phyloP scores from a whole-genome alignment of 305 asterid species.

The Plantago rigida region DNA sequence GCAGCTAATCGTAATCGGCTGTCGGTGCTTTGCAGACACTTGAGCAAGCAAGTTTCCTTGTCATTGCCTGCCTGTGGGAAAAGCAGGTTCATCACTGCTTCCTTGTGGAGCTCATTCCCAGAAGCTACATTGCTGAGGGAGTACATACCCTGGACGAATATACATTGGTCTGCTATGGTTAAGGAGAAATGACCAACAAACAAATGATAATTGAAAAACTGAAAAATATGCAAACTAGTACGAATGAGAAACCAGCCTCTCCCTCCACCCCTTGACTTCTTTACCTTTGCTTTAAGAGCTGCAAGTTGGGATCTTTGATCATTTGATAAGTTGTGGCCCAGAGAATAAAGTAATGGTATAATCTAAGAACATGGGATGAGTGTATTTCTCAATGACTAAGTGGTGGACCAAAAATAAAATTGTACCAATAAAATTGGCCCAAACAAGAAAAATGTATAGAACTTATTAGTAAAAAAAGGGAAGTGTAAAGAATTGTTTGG shows the following conservation, averaged over 20 bases:
- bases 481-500: too few relatives aligned
- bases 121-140: constrained; percentile 73
- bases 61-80: constrained; percentile 38
- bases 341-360: too few relatives aligned
- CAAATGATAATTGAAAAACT: neutral
- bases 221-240: neutral
- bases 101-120: constrained; percentile 80
- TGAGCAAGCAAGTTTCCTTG: constrained; percentile 39
- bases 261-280: neutral
- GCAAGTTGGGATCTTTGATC: neutral
- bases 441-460: too few relatives aligned
- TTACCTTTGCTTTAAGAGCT: neutral
- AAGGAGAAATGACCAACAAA: constrained; percentile 9
- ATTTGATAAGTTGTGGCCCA: too few relatives aligned
- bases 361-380: too few relatives aligned
- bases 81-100: constrained; percentile 68
- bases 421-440: too few relatives aligned
- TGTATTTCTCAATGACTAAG: too few relatives aligned
- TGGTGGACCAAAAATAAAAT: too few relatives aligned
- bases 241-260: constrained; percentile 3
- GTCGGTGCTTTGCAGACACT: constrained; percentile 61
- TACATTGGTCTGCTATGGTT: neutral
- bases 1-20: constrained; percentile 69
- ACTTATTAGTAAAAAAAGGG: too few relatives aligned
- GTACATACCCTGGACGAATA: constrained; percentile 57